Base-by-base conservation (phyloP, 1,284 basidiomycete genomes). In the Pseudozyma sp. region DNA sequence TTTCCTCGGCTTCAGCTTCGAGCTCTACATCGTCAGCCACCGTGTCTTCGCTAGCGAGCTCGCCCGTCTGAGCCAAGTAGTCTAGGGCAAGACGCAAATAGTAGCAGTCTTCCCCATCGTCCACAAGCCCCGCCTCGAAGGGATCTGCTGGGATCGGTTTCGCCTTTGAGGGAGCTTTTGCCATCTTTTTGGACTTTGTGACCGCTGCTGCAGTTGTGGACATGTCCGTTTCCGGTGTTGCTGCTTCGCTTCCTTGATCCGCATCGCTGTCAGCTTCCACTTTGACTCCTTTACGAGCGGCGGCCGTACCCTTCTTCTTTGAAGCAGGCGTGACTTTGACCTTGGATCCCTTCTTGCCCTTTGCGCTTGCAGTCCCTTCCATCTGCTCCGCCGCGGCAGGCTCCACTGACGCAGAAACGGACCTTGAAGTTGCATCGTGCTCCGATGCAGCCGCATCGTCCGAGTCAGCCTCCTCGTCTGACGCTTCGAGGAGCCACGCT, bases 41-140 rank as follows among this genome's bases (percentile, higher is more conserved):
- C 14, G 50, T 54, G 1, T 59, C 55, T 29, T 66, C 56, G 6
- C 47, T 55, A 24, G 39, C 67, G 51, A 47, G 66, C 66, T 79
- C 54, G 14, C 82, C 85, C 5, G 43, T 52, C 45, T 57, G 45
- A 2, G 66, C 67, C 6, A 84, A 68, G 19, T 85, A 85, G 56
- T 87, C 85, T 10, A 89, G 83, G 0, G 89, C 91, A 50, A 94
- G 87, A 68, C 90, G 90, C 53, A 92, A 88, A 85, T 90, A 96
- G 86, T 92, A 97, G 33, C 93, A 85, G 80, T 99, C 96, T 84
- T 99, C 96, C 74, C 94, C 94, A 84, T 97, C 94, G 42, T 90
- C 89, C 59, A 92, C 92, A 7, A 95, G 79, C 8, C 86, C 87
- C 4, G 81, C 76, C 13, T 87, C 86, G 50, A 89, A 86, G 0